Percentiles rank a stretch among this genome's conserved stretches.
These are phyloP conservation scores for Microsporum audouinii DNA, from an alignment of 2,329 filamentous ascomycete species.

Conservation along the genomic window DNA sequence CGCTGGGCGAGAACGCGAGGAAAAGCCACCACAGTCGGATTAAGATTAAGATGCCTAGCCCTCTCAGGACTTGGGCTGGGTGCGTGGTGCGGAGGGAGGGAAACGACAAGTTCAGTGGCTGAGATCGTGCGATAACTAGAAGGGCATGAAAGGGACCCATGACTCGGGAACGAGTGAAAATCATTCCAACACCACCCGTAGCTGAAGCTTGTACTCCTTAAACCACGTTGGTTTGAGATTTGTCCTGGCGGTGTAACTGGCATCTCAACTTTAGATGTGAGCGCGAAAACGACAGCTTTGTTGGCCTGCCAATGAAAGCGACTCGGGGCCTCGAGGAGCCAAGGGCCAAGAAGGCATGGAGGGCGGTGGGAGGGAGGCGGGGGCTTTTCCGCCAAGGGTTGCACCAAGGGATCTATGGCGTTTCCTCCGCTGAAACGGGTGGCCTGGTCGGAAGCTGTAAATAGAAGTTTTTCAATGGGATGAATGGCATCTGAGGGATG, in stretches of 20 bases:
- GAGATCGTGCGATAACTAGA: not conserved
- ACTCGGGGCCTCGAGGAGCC: not conserved
- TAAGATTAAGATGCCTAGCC: not conserved
- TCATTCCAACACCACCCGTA: not conserved
- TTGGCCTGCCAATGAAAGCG: not conserved
- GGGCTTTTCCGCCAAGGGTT: not conserved
- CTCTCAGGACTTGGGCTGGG: not conserved
- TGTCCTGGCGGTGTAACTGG: not conserved
- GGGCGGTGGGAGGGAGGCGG: not conserved
- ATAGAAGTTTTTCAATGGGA: not conserved
- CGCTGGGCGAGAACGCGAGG: not conserved
- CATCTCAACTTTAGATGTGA: not conserved
- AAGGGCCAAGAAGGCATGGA: not conserved
- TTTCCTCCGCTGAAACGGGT: not conserved
- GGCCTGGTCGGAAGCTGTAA: not conserved
- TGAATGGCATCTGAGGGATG: not conserved
- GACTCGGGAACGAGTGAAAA: not conserved
- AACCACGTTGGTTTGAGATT: not conserved
- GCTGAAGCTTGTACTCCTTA: not conserved
- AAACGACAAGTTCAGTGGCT: constrained; percentile 1
- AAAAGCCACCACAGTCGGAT: not conserved
- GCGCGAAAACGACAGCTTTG: not conserved
- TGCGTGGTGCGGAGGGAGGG: not conserved
- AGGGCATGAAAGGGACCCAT: not conserved
- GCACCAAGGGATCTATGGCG: constrained; percentile 1